These are phyloP conservation scores for Rhizopogon rudus DNA, from an alignment of 768 basidiomycete genomes.

Conservation along the genomic window DNA sequence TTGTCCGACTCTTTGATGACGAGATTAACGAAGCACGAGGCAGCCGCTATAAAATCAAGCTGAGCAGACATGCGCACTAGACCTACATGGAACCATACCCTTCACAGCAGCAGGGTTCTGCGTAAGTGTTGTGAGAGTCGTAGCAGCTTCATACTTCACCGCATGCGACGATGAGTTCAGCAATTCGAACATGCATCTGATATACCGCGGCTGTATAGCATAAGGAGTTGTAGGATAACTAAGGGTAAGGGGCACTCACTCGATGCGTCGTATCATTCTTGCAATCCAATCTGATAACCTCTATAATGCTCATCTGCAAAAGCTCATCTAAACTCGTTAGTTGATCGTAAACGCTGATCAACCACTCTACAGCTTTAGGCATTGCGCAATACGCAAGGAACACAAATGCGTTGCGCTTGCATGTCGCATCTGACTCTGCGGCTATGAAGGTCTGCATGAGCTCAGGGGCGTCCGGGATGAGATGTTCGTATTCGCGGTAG, in stretches of 20 bases:
- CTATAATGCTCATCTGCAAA: conserved; percentile 94
- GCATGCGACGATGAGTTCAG: conserved; percentile 86
- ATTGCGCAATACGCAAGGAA: conserved; percentile 86
- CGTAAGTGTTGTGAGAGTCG: conserved; percentile 88
- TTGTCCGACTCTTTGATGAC: conserved; percentile 97
- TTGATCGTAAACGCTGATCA: conserved; percentile 80
- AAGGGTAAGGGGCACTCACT: conserved; percentile 39
- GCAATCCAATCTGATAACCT: conserved; percentile 88
- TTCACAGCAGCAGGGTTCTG: conserved; percentile 96
- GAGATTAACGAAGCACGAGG: conserved; percentile 81
- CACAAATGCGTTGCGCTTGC: conserved; percentile 96
- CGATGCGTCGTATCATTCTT: conserved; percentile 78
- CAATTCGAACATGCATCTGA: conserved; percentile 89
- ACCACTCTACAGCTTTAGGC: conserved; percentile 88
- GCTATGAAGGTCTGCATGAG: conserved; percentile 94
- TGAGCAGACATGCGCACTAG: conserved; percentile 1
- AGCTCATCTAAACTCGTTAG: conserved; percentile 82
- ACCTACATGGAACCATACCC: conserved; percentile 40
- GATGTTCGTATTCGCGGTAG: conserved; percentile 89
- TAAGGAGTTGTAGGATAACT: conserved; percentile 4
- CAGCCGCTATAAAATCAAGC: conserved; percentile 58
- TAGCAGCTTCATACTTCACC: conserved; percentile 97
- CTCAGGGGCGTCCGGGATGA: conserved; percentile 95
- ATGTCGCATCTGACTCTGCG: conserved; percentile 93
- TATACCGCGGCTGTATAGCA: conserved; percentile 75